Base-by-base conservation (phyloP, 441 rosid genomes). In the Aquilaria agallochum region DNA sequence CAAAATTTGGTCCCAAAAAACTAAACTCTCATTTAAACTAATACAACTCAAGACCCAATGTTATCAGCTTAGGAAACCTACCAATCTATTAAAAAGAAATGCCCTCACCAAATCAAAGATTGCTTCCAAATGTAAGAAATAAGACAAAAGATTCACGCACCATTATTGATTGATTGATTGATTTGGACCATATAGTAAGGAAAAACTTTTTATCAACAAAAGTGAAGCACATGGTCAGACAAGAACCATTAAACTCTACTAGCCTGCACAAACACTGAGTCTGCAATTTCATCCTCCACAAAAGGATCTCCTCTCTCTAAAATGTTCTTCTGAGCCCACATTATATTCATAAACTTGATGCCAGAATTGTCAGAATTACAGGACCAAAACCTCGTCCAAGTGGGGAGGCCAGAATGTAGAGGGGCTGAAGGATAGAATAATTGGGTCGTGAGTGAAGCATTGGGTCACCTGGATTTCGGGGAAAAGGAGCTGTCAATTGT, bases 221-320 rank as follows among this genome's bases (percentile, higher is more conserved):
- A 36, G 45, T 7, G 7, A 40, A 40, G 7, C 45, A 40, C 0
- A 5, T 40, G 45, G 1, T 40, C 7, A 40, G 45, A 40, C 4
- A 42, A 57, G 36, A 7, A 5, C 31, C 55, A 40, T 40, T 10
- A 40, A 40, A 57, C 30, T 61, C 53, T 63, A 70, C 83, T 65
- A 52, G 80, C 99, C 97, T 94, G 94, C 70, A 91, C 72, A 53
- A 94, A 94, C 55, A 94, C 96, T 11, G 94, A 80, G 73, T 94
- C 97, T 1, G 95, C 95, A 36, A 94, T 94, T 78, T 89, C 96
- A 70, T 91, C 99, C 66, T 94, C 99, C n/a, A 62, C 82, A 0
- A 90, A 85, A 48, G 76, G 59, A 58, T 82, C 92, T 72, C 89
- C 92, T 71, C 99, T 81, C 10, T 75, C 76, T 63, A 71, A 72